phyloP scores from a whole-genome alignment of 2,329 filamentous ascomycete species.

The Dendryphion nanum region DNA sequence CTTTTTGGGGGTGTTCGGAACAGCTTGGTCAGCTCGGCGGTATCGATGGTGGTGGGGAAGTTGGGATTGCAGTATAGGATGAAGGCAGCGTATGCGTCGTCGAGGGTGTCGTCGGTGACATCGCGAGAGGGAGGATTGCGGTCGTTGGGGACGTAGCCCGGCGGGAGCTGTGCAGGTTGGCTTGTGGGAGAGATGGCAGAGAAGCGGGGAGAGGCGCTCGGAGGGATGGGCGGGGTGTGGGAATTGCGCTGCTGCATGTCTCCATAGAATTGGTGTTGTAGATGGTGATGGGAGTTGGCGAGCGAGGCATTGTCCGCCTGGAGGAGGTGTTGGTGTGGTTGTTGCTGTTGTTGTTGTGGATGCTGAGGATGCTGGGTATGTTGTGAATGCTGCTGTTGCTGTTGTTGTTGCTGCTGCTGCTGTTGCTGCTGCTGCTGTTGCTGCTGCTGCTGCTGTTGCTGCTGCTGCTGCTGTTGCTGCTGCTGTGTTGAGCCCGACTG shows the following conservation, averaged over 20 bases:
- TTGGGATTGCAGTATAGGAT: slow-evolving; percentile 89
- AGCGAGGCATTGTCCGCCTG: slow-evolving; percentile 35
- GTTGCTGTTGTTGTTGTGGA: not conserved
- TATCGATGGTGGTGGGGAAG: slow-evolving; percentile 68
- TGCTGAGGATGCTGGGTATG: slow-evolving; percentile 3
- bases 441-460: too few relatives aligned
- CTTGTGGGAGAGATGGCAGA: slow-evolving; percentile 34
- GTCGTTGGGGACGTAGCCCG: slow-evolving; percentile 44
- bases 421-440: too few relatives aligned
- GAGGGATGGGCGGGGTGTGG: slow-evolving; percentile 36
- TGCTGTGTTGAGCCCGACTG: slow-evolving; percentile 15
- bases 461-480: too few relatives aligned
- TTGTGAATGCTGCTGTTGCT: too few relatives aligned
- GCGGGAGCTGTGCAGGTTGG: slow-evolving; percentile 31
- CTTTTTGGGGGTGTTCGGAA: slow-evolving; percentile 82
- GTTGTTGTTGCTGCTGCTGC: too few relatives aligned
- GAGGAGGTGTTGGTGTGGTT: slow-evolving; percentile 23
- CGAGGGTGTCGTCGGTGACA: slow-evolving; percentile 69
- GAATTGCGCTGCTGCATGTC: slow-evolving; percentile 36
- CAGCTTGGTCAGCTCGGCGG: slow-evolving; percentile 67
- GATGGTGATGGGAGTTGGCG: slow-evolving; percentile 26
- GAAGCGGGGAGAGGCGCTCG: slow-evolving; percentile 41
- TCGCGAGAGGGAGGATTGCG: slow-evolving; percentile 63
- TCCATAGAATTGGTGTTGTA: slow-evolving; percentile 36
- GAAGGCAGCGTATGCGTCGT: slow-evolving; percentile 80